phyloP scores from a whole-genome alignment of 2,329 filamentous ascomycete species.

The Dactylella cylindrospora region DNA sequence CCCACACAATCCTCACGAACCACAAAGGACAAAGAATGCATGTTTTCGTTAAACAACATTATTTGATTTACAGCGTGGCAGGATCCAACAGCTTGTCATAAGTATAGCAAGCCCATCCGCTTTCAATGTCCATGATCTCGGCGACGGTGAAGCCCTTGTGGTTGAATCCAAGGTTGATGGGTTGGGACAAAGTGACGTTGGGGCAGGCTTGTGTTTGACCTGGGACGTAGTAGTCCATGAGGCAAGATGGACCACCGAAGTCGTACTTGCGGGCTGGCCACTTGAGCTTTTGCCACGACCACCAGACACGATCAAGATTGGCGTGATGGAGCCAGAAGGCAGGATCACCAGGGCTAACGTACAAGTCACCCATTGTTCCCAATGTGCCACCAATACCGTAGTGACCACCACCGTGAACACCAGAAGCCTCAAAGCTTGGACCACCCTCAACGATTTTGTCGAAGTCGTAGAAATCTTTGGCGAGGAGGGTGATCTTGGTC shows the following conservation, averaged over 20 bases:
- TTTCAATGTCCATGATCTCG: constrained; percentile 50
- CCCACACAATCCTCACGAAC: no score
- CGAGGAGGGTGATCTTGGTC: constrained; percentile 11
- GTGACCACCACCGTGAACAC: constrained; percentile 52
- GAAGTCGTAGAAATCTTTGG: constrained; percentile 44
- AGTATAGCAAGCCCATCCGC: constrained; percentile 45
- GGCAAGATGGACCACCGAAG: constrained; percentile 51
- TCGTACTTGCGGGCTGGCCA: constrained; percentile 49
- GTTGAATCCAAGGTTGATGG: constrained; percentile 50
- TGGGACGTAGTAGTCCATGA: constrained; percentile 38
- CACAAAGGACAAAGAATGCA: no score
- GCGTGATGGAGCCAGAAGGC: constrained; percentile 48
- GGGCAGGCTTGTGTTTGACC: constrained; percentile 8
- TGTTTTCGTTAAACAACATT: no score
- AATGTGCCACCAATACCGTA: constrained; percentile 52
- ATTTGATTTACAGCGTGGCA: constrained; percentile 2
- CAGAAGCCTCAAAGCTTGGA: constrained; percentile 48
- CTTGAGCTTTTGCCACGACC: constrained; percentile 47
- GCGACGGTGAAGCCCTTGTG: constrained; percentile 48
- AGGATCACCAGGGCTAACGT: constrained; percentile 51
- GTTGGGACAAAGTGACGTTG: constrained; percentile 50
- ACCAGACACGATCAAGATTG: constrained; percentile 47
- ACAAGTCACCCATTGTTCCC: constrained; percentile 50
- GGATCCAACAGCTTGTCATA: constrained; percentile 27
- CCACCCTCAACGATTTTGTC: constrained; percentile 48